Conservation (phyloP, 2,329 filamentous ascomycete genomes). For the Pseudonectria foliicola region DNA sequence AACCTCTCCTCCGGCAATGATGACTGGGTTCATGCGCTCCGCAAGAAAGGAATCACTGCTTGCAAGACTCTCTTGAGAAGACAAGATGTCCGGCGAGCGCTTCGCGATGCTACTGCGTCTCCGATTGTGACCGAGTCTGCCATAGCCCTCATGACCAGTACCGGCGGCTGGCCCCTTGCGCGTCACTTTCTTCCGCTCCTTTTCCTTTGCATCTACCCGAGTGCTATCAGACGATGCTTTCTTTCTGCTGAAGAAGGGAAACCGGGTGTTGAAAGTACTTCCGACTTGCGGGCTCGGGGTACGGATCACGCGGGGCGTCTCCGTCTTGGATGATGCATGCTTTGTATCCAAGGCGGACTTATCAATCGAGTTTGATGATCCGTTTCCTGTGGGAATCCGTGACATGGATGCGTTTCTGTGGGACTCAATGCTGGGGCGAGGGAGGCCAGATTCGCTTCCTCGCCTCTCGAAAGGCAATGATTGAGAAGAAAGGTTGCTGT, state of each 20-base stretch:
- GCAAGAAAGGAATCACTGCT: constrained; percentile 51
- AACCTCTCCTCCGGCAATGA: constrained; percentile 58
- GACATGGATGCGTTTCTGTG: constrained; percentile 26
- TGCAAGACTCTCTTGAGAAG: constrained; percentile 45
- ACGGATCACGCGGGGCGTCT: constrained; percentile 25
- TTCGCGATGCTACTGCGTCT: constrained; percentile 54
- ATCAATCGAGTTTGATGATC: constrained; percentile 8
- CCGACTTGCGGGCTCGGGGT: constrained; percentile 48
- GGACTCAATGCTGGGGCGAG: constrained; percentile 27
- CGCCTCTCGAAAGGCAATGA: constrained; percentile 40
- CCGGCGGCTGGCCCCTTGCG: constrained; percentile 81
- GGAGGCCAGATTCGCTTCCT: constrained; percentile 32
- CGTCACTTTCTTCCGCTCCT: constrained; percentile 20
- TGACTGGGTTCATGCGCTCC: constrained; percentile 57
- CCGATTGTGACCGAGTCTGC: constrained; percentile 53
- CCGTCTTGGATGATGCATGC: constrained; percentile 10
- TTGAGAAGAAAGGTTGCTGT: constrained; percentile 50
- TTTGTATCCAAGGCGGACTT: constrained; percentile 12
- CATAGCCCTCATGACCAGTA: constrained; percentile 89
- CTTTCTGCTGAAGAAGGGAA: constrained; percentile 70
- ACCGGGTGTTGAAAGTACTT: constrained; percentile 54
- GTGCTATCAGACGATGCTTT: constrained; percentile 52
- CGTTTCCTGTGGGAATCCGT: constrained; percentile 19
- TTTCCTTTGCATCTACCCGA: constrained; percentile 47
- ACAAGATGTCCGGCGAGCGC: constrained; percentile 36